Base-by-base conservation (phyloP, 768 basidiomycete genomes). In the Lactarius sanguifluus region DNA sequence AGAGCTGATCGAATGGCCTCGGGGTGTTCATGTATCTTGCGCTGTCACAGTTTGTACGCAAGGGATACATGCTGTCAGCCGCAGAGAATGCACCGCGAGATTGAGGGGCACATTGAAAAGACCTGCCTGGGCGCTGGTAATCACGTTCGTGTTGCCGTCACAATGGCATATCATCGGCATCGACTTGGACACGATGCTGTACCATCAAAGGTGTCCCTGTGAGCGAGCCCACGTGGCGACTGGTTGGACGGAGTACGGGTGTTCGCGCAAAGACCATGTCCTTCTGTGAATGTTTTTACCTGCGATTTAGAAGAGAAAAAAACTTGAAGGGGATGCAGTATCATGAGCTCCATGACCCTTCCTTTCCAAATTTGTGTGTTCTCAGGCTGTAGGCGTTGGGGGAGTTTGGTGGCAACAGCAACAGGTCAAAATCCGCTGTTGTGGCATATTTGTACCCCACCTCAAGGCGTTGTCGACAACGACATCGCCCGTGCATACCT, bases 401-500 rank as follows among this genome's bases (percentile, higher is more conserved):
- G n/a, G 45, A n/a, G n/a, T 47, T n/a, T 8, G 45, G 9, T 47
- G 45, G n/a, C n/a, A n/a, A n/a, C n/a, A n/a, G n/a, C 10, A 36
- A 36, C 10, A 36, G n/a, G 54, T 15, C 40, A 13, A 28, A 32
- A 23, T 40, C 20, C 41, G 60, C 55, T 63, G 50, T 65, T 66
- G 43, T 61, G 32, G 36, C 20, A 34, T 67, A 12, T 64, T 60
- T 65, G 40, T 25, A 16, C 15, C 36, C n/a, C 36, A 40, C 57
- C 12, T 15, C 9, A 34, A 90, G 72, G 90, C 89, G 28, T 30
- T 3, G 89, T 93, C 66, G 79, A 83, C 55, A 87, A 88, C 74
- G 96, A 98, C 75, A 81, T 96, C 57, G 81, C 88, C 30, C 83
- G 93, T 55, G 96, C 96, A 0, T 96, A 96, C 77, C 86, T 98